Conservation (phyloP, 768 basidiomycete genomes). For the Leucosporidium yakuticum region DNA sequence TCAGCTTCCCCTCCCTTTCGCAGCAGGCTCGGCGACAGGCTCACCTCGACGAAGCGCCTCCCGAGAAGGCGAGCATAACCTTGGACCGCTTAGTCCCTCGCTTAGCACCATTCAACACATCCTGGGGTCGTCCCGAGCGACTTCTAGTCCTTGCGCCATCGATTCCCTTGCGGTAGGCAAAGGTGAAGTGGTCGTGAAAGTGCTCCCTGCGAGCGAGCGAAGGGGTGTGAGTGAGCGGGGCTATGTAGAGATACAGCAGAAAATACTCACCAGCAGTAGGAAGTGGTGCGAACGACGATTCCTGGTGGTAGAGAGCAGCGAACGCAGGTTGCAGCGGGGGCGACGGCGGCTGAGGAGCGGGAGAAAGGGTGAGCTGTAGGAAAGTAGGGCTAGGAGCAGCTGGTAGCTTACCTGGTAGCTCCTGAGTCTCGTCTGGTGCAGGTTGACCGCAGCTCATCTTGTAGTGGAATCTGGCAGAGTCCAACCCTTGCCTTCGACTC, state of each 20-base stretch:
- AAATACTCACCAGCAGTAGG: not conserved
- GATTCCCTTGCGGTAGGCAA: slow-evolving; percentile 6
- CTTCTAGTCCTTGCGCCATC: slow-evolving; percentile 2
- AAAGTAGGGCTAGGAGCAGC: not conserved
- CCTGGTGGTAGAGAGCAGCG: not conserved
- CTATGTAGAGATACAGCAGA: not conserved
- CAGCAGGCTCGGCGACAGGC: not conserved
- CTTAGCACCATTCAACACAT: not conserved
- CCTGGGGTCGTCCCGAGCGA: not conserved
- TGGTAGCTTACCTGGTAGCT: not conserved
- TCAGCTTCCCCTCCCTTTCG: not conserved
- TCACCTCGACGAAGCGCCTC: slow-evolving; percentile 15
- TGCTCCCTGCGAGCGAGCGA: slow-evolving; percentile 1
- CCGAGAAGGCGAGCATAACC: slow-evolving; percentile 22
- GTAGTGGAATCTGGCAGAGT: no score
- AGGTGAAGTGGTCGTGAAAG: slow-evolving; percentile 19
- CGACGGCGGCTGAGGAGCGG: not conserved
- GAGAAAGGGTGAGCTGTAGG: not conserved
- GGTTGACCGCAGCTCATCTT: slow-evolving; percentile 4
- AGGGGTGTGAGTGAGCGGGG: not conserved
- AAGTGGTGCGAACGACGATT: not conserved
- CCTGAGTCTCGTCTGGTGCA: not conserved
- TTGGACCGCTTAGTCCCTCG: slow-evolving; percentile 4
- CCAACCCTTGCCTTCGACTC: no score
- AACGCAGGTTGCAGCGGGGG: not conserved